Percentiles rank a stretch among this genome's conserved stretches.
phyloP scores from a whole-genome alignment of 2,329 filamentous ascomycete genomes.

The Colletotrichum musae region DNA sequence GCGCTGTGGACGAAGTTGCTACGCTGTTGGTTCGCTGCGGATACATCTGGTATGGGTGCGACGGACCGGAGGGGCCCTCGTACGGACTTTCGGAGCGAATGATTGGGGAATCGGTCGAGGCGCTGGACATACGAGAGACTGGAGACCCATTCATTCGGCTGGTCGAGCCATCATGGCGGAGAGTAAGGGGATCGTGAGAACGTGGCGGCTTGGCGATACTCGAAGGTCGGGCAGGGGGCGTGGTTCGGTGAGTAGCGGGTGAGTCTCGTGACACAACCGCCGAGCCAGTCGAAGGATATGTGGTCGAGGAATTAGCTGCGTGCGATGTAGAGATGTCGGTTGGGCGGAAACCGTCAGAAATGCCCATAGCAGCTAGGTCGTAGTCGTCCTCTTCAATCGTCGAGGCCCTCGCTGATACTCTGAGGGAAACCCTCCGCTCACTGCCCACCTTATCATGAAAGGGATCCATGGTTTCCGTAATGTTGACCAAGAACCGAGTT shows the following conservation, averaged over 20 bases:
- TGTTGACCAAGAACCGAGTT: constrained; percentile 21
- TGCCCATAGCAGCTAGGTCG: constrained; percentile 63
- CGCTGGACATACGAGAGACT: constrained; percentile 46
- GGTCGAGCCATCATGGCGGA: constrained; percentile 66
- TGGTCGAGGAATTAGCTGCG: constrained; percentile 45
- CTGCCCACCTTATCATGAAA: constrained; percentile 55
- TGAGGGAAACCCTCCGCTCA: constrained; percentile 60
- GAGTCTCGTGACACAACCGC: constrained; percentile 35
- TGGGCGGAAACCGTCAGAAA: constrained; percentile 68
- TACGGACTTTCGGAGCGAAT: constrained; percentile 74
- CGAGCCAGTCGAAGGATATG: constrained; percentile 43
- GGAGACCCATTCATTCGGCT: constrained; percentile 16
- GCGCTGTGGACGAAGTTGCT: constrained; percentile 79
- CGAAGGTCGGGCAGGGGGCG: constrained; percentile 59
- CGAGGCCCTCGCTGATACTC: constrained; percentile 58
- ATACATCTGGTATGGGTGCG: constrained; percentile 89
- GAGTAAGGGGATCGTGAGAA: constrained; percentile 64
- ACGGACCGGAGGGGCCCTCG: constrained; percentile 79
- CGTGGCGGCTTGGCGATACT: constrained; percentile 70
- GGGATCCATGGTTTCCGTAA: constrained; percentile 55
- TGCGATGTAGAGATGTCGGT: constrained; percentile 45
- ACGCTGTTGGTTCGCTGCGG: constrained; percentile 80
- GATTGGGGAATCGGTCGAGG: constrained; percentile 55
- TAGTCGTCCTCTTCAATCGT: constrained; percentile 62
- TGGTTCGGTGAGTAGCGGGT: constrained; percentile 40